Conservation (phyloP, 1,284 basidiomycete genomes). For the Puccinia horiana region DNA sequence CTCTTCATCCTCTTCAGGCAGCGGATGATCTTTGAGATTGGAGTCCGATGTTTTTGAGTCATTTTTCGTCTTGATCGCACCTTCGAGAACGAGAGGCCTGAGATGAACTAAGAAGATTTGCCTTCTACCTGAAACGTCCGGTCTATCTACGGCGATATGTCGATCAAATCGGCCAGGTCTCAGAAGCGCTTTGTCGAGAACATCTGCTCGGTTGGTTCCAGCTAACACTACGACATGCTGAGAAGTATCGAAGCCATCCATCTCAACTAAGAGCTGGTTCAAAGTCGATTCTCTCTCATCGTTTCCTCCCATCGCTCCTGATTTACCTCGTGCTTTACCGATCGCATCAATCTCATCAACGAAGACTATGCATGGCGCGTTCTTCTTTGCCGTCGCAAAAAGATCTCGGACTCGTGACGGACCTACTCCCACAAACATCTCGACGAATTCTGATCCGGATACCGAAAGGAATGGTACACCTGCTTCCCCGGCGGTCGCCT, state of each 20-base stretch:
- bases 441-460: slow-evolving; percentile 97
- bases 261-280: slow-evolving; percentile 97
- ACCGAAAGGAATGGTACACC: slow-evolving; percentile 97
- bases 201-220: slow-evolving; percentile 94
- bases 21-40: not conserved
- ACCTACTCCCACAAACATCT: slow-evolving; percentile 99
- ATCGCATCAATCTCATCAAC: slow-evolving; percentile 98
- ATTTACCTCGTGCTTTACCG: slow-evolving; percentile 89
- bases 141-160: slow-evolving; percentile 92
- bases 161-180: slow-evolving; percentile 97
- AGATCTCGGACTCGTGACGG: slow-evolving; percentile 95
- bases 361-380: slow-evolving; percentile 97
- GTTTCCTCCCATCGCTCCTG: slow-evolving; percentile 86
- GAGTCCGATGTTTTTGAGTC: not conserved
- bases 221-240: slow-evolving; percentile 96
- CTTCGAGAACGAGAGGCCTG: slow-evolving; percentile 68
- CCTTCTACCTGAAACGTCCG: slow-evolving; percentile 87
- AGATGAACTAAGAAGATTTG: slow-evolving; percentile 95
- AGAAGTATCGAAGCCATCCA: slow-evolving; percentile 96
- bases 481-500: slow-evolving; percentile 97
- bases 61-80: not conserved
- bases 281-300: slow-evolving; percentile 97
- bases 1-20: slow-evolving; percentile 42
- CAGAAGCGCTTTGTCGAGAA: slow-evolving; percentile 90
- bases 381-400: slow-evolving; percentile 94